Base-by-base conservation (phyloP, 768 basidiomycete genomes). In the Termitomyces sp. region DNA sequence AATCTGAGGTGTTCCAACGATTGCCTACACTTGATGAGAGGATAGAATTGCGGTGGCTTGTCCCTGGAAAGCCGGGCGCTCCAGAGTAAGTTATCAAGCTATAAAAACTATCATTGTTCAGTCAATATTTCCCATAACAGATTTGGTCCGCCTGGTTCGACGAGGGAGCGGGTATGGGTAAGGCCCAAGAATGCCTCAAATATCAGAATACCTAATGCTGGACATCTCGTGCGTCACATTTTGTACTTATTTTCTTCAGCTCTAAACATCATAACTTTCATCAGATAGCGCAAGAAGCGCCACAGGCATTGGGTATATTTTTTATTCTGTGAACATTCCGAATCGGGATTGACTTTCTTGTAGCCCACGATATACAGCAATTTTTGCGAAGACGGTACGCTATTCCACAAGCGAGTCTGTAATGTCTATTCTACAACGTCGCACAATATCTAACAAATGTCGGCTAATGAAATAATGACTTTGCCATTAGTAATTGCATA, bases 11-110 rank as follows among this genome's bases (percentile, higher is more conserved):
- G 11, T 81, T 70, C 60, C 68, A 74, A 17, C 65, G 69, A n/a
- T 50, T 82, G 8, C 66, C 68, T 11, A 60, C 61, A 21, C 67
- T 89, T 38, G 80, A 85, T 50, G 70, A 75, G 49, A 69, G 73
- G 42, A 77, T 88, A 30, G 70, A 74, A 43, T 58, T 88, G 52
- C 68, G 73, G 23, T 89, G 81, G 80, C 68, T 85, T 37, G 66
- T 87, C 54, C 83, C 83, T 8, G 81, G 79, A 7, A 66, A 66
- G 47, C 60, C 64, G 30, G 71, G 71, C 3, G 63, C 68, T 12
- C 59, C 61, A 5, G 71, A 73, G 77, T 76, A 56, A 54, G 75
- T 70, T 41, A 35, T 41, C 50, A 1, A 12, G 11, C 4, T 30
- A 5, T 12, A 15, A 21, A 12, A 14, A 35, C 12, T 30, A 1